Conservation (phyloP, 2,329 filamentous ascomycete genomes). For the Exophiala dermatitidis region DNA sequence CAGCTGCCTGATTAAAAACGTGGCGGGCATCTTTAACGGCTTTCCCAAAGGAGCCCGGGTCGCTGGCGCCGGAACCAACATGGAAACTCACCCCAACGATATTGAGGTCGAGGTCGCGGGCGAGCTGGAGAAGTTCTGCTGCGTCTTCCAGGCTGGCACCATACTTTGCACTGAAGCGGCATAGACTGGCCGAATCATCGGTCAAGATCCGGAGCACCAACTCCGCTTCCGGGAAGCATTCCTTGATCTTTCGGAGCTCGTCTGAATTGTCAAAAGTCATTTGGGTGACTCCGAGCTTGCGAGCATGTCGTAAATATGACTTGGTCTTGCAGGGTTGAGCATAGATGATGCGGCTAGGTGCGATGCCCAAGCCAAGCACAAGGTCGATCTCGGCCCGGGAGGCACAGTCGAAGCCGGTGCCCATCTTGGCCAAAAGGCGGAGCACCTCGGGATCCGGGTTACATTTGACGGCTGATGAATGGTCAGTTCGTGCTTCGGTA, state of each 20-base stretch:
- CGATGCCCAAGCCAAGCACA: constrained; percentile 73
- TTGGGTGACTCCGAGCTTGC: constrained; percentile 77
- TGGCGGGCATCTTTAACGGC: constrained; percentile 80
- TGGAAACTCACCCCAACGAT: constrained; percentile 97
- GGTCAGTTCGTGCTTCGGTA: constrained; percentile 8
- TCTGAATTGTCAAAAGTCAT: constrained; percentile 99
- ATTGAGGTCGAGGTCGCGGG: constrained; percentile 74
- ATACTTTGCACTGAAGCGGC: constrained; percentile 95
- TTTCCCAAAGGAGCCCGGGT: constrained; percentile 83
- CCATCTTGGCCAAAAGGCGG: constrained; percentile 76
- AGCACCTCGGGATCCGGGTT: constrained; percentile 90
- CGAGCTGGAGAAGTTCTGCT: constrained; percentile 66
- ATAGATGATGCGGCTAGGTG: constrained; percentile 91
- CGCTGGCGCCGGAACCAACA: constrained; percentile 90
- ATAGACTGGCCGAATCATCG: constrained; percentile 89
- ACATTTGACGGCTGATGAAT: constrained; percentile 78
- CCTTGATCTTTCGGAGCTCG: constrained; percentile 95
- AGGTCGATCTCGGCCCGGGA: constrained; percentile 96
- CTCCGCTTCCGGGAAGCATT: constrained; percentile 80
- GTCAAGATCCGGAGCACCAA: constrained; percentile 91
- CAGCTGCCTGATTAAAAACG: constrained; percentile 78
- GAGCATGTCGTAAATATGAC: constrained; percentile 89
- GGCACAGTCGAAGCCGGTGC: constrained; percentile 95
- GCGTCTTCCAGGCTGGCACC: constrained; percentile 82
- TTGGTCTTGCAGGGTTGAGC: constrained; percentile 99